Percentiles rank a stretch among this genome's conserved stretches.
Evolutionary conservation across 768 basidiomycete genomes (phyloP).

Genomic region (Kwoniella dendrophila): DNA sequence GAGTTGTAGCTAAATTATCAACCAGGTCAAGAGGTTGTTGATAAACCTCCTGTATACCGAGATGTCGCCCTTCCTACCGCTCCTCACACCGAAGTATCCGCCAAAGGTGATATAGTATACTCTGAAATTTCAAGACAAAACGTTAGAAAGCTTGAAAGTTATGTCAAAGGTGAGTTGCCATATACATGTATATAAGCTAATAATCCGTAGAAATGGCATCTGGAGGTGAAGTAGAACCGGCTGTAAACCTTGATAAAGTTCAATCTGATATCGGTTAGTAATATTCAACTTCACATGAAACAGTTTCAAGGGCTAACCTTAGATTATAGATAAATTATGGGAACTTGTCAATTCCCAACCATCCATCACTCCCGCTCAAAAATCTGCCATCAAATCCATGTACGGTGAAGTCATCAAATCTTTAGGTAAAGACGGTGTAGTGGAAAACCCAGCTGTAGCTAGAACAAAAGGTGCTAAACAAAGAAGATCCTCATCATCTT

Average conservation of each 20-base stretch:
- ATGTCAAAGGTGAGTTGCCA: conserved; percentile 62
- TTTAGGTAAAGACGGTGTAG: conserved; percentile 60
- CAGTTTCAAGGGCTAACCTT: neutral
- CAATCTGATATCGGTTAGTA: conserved; percentile 76
- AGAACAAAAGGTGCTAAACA: conserved; percentile 43
- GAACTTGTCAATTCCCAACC: conserved; percentile 95
- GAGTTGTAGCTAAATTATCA: neutral
- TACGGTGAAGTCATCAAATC: conserved; percentile 97
- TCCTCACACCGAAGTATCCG: conserved; percentile 88
- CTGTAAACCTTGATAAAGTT: conserved; percentile 94
- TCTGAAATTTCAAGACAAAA: conserved; percentile 93
- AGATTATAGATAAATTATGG: conserved; percentile 75
- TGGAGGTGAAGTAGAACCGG: conserved; percentile 76
- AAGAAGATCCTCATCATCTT: conserved; percentile 92
- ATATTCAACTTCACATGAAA: neutral
- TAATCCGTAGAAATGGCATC: conserved; percentile 86
- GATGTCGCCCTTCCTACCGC: conserved; percentile 93
- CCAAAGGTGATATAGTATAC: conserved; percentile 92
- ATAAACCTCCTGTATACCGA: conserved; percentile 48
- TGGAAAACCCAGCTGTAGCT: conserved; percentile 34
- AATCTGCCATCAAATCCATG: conserved; percentile 64
- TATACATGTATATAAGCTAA: neutral
- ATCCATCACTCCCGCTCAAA: conserved; percentile 94
- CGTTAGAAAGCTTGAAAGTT: conserved; percentile 95
- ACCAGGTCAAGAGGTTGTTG: conserved; percentile 48